Evolutionary conservation across 257 asterid species (phyloP).

Genomic region (Solanum chiquidenum): DNA sequence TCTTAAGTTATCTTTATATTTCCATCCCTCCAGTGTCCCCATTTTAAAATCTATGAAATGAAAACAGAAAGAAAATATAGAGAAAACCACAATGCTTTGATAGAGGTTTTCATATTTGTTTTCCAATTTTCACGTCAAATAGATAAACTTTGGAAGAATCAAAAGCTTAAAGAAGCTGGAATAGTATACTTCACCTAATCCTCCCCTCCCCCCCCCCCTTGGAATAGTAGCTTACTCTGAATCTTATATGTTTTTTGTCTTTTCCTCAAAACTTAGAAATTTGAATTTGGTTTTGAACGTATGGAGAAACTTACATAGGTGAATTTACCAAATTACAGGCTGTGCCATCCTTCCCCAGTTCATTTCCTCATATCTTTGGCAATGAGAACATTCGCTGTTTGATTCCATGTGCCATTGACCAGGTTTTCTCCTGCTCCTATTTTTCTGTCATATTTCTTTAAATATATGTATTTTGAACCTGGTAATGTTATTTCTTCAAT

Average conservation of each 20-base stretch:
- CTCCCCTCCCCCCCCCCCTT: neutral
- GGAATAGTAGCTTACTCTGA: neutral
- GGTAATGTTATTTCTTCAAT: neutral
- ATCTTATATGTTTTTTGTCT: neutral
- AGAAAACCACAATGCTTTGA: neutral
- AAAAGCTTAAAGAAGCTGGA: neutral
- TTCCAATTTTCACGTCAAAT: neutral
- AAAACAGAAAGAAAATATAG: neutral
- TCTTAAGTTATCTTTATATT: neutral
- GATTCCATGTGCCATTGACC: constrained; percentile 98
- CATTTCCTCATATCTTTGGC: constrained; percentile 85
- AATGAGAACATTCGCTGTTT: constrained; percentile 70
- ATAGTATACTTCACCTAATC: neutral
- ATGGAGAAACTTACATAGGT: neutral
- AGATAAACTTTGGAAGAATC: neutral
- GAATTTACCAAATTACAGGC: constrained; percentile 39
- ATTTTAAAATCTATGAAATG: neutral
- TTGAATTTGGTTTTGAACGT: constrained; percentile 2
- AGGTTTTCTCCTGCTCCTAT: constrained; percentile 41
- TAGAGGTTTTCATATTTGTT: neutral
- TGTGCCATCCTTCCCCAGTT: constrained; percentile 90
- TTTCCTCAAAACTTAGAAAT: neutral
- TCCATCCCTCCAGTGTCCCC: neutral
- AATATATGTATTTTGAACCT: neutral
- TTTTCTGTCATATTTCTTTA: neutral